A percentile compares a stretch with the other conserved stretches of the same genome.
These are phyloP conservation scores for Penicillium sp. DNA, from an alignment of 2,329 filamentous ascomycete species.

Conservation along the genomic window DNA sequence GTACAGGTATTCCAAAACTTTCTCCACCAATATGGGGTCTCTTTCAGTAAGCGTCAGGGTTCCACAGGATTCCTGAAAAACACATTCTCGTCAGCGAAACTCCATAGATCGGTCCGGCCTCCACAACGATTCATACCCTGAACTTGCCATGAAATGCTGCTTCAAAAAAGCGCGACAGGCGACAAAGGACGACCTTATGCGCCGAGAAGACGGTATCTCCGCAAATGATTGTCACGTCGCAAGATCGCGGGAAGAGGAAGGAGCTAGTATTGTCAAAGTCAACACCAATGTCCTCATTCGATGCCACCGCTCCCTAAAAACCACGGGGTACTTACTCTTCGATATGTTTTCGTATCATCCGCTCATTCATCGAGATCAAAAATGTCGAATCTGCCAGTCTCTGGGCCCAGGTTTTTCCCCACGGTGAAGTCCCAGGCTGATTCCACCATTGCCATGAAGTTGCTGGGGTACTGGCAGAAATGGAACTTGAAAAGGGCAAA, in stretches of 20 bases:
- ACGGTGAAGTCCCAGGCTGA: neutral
- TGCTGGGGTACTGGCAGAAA: neutral
- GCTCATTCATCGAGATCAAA: neutral
- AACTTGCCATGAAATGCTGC: neutral
- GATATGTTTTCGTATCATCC: neutral
- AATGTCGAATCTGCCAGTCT: neutral
- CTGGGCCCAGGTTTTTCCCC: neutral
- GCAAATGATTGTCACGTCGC: neutral
- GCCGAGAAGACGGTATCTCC: neutral
- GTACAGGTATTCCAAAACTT: neutral
- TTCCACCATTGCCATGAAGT: neutral
- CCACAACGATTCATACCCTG: neutral
- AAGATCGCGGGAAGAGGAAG: neutral
- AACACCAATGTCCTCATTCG: neutral
- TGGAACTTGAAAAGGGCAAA: neutral
- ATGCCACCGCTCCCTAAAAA: neutral
- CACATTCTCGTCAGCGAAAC: neutral
- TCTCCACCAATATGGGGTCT: neutral
- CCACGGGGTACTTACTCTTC: neutral
- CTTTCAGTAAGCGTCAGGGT: neutral
- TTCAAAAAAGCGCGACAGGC: neutral
- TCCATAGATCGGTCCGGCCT: neutral
- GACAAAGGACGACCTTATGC: neutral
- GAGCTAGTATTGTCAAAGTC: neutral
- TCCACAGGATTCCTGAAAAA: neutral